Evolutionary conservation across 2,329 filamentous ascomycete species (phyloP).

Genomic region (Fusarium xylarioides): DNA sequence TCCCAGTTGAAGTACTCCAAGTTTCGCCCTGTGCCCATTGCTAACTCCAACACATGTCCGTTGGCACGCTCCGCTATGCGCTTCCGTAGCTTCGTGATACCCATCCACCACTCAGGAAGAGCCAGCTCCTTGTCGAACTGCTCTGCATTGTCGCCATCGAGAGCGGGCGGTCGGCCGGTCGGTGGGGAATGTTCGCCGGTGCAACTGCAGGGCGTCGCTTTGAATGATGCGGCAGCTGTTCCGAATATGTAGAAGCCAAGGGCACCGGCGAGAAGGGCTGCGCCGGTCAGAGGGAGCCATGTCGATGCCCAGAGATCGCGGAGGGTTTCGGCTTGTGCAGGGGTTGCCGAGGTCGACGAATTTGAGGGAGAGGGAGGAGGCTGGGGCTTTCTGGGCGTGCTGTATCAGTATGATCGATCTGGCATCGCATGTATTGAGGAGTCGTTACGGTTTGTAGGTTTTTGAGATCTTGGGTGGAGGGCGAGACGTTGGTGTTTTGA

Average conservation of each 20-base stretch:
- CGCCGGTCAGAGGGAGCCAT: slow-evolving; percentile 57
- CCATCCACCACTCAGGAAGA: slow-evolving; percentile 65
- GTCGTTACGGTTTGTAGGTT: slow-evolving; percentile 46
- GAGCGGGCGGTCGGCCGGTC: slow-evolving; percentile 59
- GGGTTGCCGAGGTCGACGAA: slow-evolving; percentile 19
- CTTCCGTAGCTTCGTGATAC: slow-evolving; percentile 61
- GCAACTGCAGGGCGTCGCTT: slow-evolving; percentile 34
- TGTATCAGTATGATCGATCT: slow-evolving; percentile 8
- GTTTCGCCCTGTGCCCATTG: slow-evolving; percentile 71
- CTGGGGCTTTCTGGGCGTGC: slow-evolving; percentile 23
- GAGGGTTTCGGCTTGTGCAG: slow-evolving; percentile 46
- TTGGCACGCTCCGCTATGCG: slow-evolving; percentile 57
- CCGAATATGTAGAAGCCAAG: slow-evolving; percentile 59
- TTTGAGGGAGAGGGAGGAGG: not conserved
- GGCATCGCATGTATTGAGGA: not conserved
- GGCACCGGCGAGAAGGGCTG: slow-evolving; percentile 55
- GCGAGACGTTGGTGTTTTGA: slow-evolving; percentile 30
- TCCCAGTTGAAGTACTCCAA: slow-evolving; percentile 67
- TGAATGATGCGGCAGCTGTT: slow-evolving; percentile 50
- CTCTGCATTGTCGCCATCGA: slow-evolving; percentile 58
- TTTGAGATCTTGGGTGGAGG: slow-evolving; percentile 38
- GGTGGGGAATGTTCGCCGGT: slow-evolving; percentile 51
- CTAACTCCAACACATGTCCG: slow-evolving; percentile 70
- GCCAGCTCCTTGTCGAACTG: slow-evolving; percentile 69
- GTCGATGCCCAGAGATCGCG: slow-evolving; percentile 50